Percentiles rank a stretch among this genome's conserved stretches.
Conservation (phyloP, 2,329 filamentous ascomycete genomes). For the Claviceps cyperi region DNA sequence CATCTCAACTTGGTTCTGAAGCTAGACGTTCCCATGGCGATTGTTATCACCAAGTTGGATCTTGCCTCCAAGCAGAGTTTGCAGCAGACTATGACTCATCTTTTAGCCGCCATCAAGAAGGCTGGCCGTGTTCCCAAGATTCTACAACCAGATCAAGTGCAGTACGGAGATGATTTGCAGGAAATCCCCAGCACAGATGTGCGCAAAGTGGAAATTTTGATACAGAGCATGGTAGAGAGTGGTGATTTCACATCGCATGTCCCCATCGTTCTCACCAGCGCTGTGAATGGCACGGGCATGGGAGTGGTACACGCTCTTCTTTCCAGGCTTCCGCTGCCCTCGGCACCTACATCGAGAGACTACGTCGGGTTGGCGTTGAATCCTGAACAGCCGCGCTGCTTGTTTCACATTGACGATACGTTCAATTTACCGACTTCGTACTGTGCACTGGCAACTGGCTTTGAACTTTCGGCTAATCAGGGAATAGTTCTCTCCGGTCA, state of each 20-base stretch:
- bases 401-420: slow-evolving; percentile 87
- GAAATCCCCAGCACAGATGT: slow-evolving; percentile 41
- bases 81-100: slow-evolving; percentile 52
- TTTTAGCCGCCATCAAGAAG: slow-evolving; percentile 66
- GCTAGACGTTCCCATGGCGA: slow-evolving; percentile 58
- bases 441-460: slow-evolving; percentile 10
- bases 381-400: slow-evolving; percentile 42
- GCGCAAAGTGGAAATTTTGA: slow-evolving; percentile 40
- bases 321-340: slow-evolving; percentile 56
- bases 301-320: slow-evolving; percentile 70
- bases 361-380: slow-evolving; percentile 40
- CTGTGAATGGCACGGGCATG: slow-evolving; percentile 72
- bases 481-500: slow-evolving; percentile 75
- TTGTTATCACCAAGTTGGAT: slow-evolving; percentile 86
- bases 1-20: slow-evolving; percentile 78
- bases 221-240: slow-evolving; percentile 33
- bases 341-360: slow-evolving; percentile 36
- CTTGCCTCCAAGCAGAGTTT: slow-evolving; percentile 61
- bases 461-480: slow-evolving; percentile 19
- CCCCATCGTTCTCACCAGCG: slow-evolving; percentile 77
- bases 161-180: slow-evolving; percentile 38
- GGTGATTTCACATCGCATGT: slow-evolving; percentile 39
- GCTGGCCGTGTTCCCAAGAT: slow-evolving; percentile 62
- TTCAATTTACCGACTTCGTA: slow-evolving; percentile 60
- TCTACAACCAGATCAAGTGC: slow-evolving; percentile 41